phyloP scores from a whole-genome alignment of 78 protist genomes.

The Pigoraptor vietnamica region DNA sequence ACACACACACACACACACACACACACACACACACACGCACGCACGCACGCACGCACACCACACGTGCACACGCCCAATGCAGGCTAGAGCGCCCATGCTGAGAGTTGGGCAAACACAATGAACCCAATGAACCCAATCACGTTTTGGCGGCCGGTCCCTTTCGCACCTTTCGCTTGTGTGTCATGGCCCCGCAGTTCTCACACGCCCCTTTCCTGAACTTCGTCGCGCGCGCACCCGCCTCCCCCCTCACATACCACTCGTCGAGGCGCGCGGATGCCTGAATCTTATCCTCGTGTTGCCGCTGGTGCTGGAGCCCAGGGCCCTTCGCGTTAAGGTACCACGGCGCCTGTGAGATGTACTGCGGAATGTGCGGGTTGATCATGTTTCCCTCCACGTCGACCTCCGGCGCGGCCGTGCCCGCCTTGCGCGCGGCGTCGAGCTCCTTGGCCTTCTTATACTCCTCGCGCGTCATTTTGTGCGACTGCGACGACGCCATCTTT shows the following conservation, averaged over 20 bases:
- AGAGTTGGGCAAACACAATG: neutral
- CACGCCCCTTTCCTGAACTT: conserved; percentile 96
- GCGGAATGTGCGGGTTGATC: conserved; percentile 60
- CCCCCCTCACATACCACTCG: conserved; percentile 50
- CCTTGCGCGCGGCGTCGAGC: conserved; percentile 53
- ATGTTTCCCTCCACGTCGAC: conserved; percentile 53
- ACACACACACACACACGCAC: no score
- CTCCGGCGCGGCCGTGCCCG: conserved; percentile 75
- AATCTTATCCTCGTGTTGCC: neutral
- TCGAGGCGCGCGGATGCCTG: conserved; percentile 8
- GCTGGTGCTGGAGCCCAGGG: conserved; percentile 77
- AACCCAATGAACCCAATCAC: conserved; percentile 7
- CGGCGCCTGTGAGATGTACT: conserved; percentile 78
- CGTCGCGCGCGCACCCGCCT: neutral
- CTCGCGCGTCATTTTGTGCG: neutral
- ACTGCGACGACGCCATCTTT: neutral
- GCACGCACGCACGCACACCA: no score
- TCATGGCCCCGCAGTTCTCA: conserved; percentile 95
- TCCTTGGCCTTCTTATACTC: conserved; percentile 1
- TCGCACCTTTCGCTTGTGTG: conserved; percentile 71
- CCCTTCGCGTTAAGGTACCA: conserved; percentile 60
- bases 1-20: no score
- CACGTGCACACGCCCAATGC: no score
- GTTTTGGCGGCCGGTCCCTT: no score
- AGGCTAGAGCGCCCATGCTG: no score